Percentiles rank a stretch among this genome's conserved stretches.
Evolutionary conservation across 1,284 basidiomycete genomes (phyloP).

Genomic region (Cutaneotrichosporon daszewskae): DNA sequence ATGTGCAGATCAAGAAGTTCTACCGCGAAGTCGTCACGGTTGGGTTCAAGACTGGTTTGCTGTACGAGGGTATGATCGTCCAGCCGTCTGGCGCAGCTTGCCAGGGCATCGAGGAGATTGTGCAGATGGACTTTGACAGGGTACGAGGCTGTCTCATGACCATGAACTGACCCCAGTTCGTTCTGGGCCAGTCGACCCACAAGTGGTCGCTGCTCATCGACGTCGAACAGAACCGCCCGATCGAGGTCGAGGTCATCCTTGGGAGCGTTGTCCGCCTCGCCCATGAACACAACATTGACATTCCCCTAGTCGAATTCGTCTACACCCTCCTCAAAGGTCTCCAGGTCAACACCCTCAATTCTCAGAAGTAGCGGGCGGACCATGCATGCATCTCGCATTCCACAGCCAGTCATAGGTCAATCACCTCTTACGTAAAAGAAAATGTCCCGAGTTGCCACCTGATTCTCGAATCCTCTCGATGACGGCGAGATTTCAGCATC

Average conservation of each 20-base stretch:
- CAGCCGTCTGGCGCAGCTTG: slow-evolving; percentile 23
- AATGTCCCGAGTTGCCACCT: background rate
- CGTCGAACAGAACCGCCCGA: slow-evolving; percentile 40
- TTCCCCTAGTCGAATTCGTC: slow-evolving; percentile 29
- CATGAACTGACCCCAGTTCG: slow-evolving; percentile 9
- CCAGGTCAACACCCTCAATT: slow-evolving; percentile 18
- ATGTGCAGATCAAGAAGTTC: slow-evolving; percentile 30
- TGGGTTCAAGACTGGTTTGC: slow-evolving; percentile 34
- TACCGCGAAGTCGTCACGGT: slow-evolving; percentile 36
- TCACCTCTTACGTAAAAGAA: background rate
- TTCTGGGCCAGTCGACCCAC: slow-evolving; percentile 18
- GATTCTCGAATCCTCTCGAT: background rate
- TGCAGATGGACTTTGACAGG: slow-evolving; percentile 10
- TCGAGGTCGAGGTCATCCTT: slow-evolving; percentile 45
- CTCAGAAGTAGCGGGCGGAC: background rate
- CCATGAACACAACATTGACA: slow-evolving; percentile 19
- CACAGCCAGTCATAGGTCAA: background rate
- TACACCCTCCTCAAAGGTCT: slow-evolving; percentile 39
- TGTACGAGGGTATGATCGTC: slow-evolving; percentile 32
- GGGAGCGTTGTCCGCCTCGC: slow-evolving; percentile 41
- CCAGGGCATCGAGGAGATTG: slow-evolving; percentile 15
- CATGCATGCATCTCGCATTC: background rate
- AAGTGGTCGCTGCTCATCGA: slow-evolving; percentile 42
- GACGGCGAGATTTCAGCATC: background rate
- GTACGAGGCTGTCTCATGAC: background rate